Percentiles rank a stretch among this genome's conserved stretches.
Evolutionary conservation across 2,329 filamentous ascomycete genomes (phyloP).

Genomic region (Emmonsiellopsis sp.): DNA sequence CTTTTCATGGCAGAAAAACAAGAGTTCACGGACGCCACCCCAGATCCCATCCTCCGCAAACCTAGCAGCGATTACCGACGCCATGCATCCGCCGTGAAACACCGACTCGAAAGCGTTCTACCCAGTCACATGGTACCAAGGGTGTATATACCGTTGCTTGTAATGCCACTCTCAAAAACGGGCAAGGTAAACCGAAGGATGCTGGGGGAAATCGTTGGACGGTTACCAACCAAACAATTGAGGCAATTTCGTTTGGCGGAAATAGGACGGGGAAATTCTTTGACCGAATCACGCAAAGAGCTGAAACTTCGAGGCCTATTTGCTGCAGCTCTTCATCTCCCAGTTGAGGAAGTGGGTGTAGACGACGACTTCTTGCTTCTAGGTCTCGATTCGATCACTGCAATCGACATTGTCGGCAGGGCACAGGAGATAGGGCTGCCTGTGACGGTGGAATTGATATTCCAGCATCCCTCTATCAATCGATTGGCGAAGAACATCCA

Average conservation of each 20-base stretch:
- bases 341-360: neutral
- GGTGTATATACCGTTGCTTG: neutral
- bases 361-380: conserved; percentile 7
- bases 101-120: neutral
- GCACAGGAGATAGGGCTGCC: neutral
- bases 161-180: conserved; percentile 6
- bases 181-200: conserved; percentile 4
- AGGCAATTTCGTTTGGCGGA: neutral
- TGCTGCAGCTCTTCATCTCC: neutral
- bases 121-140: conserved; percentile 7
- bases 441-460: conserved; percentile 6
- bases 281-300: neutral
- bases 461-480: neutral
- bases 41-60: neutral
- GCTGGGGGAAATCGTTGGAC: neutral
- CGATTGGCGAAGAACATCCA: neutral
- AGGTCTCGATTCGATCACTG: conserved; percentile 7
- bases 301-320: neutral
- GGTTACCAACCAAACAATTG: neutral
- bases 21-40: neutral
- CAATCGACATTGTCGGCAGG: conserved; percentile 3
- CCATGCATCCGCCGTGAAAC: neutral
- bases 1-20: neutral
- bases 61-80: neutral
- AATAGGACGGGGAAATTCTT: too few species aligned